Evolutionary conservation across 1,284 basidiomycete genomes (phyloP).

Genomic region (Sphaerobolus stellatus): DNA sequence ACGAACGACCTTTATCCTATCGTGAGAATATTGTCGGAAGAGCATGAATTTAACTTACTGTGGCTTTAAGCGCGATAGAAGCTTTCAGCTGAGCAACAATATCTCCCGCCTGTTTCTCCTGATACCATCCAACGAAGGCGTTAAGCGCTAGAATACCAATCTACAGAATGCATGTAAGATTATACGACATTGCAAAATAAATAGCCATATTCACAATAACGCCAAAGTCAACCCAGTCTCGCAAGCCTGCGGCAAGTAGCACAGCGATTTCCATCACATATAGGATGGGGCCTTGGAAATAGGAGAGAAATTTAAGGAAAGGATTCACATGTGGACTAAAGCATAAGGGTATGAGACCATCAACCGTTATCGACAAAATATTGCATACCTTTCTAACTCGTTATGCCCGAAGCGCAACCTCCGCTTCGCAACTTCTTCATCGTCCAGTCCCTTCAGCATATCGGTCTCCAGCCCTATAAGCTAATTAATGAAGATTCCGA

Average conservation of each 20-base stretch:
- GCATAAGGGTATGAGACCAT: constrained; percentile 16
- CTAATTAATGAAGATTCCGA: constrained; percentile 19
- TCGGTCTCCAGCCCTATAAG: constrained; percentile 50
- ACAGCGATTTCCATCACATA: constrained; percentile 60
- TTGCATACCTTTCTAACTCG: constrained; percentile 43
- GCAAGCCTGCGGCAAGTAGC: constrained; percentile 50
- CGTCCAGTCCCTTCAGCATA: constrained; percentile 40
- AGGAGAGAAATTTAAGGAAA: constrained; percentile 46
- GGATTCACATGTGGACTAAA: constrained; percentile 42
- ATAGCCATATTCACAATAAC: constrained; percentile 40
- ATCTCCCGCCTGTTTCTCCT: constrained; percentile 51
- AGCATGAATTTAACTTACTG: constrained; percentile 16
- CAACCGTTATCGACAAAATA: constrained; percentile 11
- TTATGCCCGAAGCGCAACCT: constrained; percentile 42
- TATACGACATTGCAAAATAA: background rate
- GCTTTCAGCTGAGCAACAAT: constrained; percentile 55
- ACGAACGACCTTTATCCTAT: constrained; percentile 33
- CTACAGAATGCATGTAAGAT: constrained; percentile 15
- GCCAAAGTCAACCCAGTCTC: constrained; percentile 57
- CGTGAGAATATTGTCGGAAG: background rate
- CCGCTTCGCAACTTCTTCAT: constrained; percentile 36
- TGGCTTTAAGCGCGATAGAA: constrained; percentile 49
- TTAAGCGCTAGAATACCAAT: constrained; percentile 42
- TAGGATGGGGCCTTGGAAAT: constrained; percentile 49
- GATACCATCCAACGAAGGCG: constrained; percentile 57